Percentiles rank a stretch among this genome's conserved stretches.
phyloP scores from a whole-genome alignment of 2,329 filamentous ascomycete genomes.

The Tolypocladium album region DNA sequence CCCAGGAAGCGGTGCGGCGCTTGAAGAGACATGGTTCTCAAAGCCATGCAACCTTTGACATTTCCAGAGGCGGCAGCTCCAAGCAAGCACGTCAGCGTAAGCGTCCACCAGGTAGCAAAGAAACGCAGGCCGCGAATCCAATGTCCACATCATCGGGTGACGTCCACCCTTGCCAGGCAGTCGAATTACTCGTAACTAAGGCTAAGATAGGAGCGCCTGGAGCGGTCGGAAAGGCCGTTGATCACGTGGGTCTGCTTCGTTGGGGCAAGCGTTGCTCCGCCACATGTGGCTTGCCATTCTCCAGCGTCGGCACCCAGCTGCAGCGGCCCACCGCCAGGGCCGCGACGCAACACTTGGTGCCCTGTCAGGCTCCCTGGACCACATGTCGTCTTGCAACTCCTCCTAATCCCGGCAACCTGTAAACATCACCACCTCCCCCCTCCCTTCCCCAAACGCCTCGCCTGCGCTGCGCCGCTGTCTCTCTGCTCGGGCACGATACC shows the following conservation, averaged over 20 bases:
- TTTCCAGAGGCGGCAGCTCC: neutral
- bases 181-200: neutral
- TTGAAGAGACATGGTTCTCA: neutral
- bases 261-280: slow-evolving; percentile 1
- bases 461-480: neutral
- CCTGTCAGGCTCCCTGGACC: slow-evolving; percentile 20
- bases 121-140: neutral
- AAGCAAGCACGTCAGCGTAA: neutral
- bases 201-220: neutral
- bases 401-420: slow-evolving; percentile 16
- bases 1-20: neutral
- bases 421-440: slow-evolving; percentile 6
- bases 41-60: neutral
- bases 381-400: slow-evolving; percentile 19
- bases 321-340: slow-evolving; percentile 5
- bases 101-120: neutral
- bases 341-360: slow-evolving; percentile 10
- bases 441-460: neutral
- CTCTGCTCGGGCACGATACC: neutral
- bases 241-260: neutral
- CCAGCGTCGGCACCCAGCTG: neutral
- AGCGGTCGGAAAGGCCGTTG: neutral
- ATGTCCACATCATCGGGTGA: slow-evolving; percentile 6
- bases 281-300: slow-evolving; percentile 4
- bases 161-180: slow-evolving; percentile 6